Base-by-base conservation (phyloP, 2,329 filamentous ascomycete species). In the Pseudocercospora crystallina region DNA sequence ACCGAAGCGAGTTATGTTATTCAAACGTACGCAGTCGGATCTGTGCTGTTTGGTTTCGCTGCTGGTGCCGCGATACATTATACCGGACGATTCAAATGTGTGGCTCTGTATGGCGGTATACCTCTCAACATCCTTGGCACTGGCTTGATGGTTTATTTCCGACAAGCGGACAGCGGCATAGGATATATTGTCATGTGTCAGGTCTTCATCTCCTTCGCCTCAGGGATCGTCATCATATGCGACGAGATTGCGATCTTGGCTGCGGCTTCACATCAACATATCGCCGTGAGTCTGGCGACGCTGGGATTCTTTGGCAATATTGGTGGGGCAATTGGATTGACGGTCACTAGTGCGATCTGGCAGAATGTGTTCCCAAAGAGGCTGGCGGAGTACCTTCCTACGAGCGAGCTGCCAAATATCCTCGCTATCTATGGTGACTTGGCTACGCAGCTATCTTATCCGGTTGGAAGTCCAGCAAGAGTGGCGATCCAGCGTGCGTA, bases 161-260 rank as follows among this genome's bases (percentile, higher is more conserved):
- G 69, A 11, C 54, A 59, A 26, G 61, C 69, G 0, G 57, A 58
- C 10, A 56, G 58, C 17, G 43, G 43, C 32, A 60, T 72, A n/a
- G 70, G 70, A 1, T 69, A 67, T 49, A 62, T 69, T 29, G 59
- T 73, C 53, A 71, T 73, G 65, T 70, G 68, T 49, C 66, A 73
- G 49, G 61, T 73, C 42, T 69, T 84, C 51, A 66, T 70, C 49
- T 62, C 68, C 14, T 56, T 66, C n/a, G 57, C 55, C 47, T 62
- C 61, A 2, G 61, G 62, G 8, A 52, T 59, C 14, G 47, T 64
- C 26, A 59, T 65, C 31, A 63, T 70, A 17, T 58, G 57, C 35
- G 59, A 64, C 26, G 65, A 71, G 49, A 62, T 72, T 34, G 65
- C 69, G 5, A 63, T 68, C 32, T 61, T 71, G 49, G 61, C 69